Conservation (phyloP, 2,329 filamentous ascomycete genomes). For the Aspergillus aculeatinus region DNA sequence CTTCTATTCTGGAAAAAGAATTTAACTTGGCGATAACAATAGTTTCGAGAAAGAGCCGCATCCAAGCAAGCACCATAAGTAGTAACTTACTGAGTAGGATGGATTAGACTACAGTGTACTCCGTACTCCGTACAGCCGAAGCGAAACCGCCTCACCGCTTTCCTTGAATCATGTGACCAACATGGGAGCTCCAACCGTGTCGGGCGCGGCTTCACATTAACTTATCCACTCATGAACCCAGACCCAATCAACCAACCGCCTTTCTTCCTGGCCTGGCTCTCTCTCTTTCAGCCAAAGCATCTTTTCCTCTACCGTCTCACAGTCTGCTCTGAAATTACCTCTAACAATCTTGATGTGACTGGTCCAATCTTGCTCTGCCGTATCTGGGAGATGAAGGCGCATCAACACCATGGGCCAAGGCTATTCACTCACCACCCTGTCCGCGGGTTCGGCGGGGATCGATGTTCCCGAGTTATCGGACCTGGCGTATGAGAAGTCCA, state of each 20-base stretch:
- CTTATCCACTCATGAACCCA: background rate
- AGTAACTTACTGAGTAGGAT: too few relatives aligned
- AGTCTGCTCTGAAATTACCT: background rate
- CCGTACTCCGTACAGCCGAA: background rate
- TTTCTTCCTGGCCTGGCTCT: background rate
- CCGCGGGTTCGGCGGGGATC: conserved; percentile 87
- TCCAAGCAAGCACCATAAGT: too few relatives aligned
- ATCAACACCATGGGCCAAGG: conserved; percentile 79
- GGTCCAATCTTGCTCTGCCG: background rate
- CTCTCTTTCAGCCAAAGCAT: background rate
- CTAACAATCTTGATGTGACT: background rate
- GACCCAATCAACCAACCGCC: background rate
- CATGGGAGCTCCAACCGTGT: background rate
- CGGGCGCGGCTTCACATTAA: background rate
- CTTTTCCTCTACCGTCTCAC: background rate
- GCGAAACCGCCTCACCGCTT: background rate
- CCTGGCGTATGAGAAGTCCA: conserved; percentile 84
- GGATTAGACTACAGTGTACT: too few relatives aligned
- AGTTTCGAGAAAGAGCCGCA: too few relatives aligned
- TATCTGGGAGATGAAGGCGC: conserved; percentile 30
- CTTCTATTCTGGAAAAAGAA: too few relatives aligned
- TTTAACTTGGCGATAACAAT: too few relatives aligned
- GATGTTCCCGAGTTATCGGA: conserved; percentile 91
- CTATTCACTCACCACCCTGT: conserved; percentile 89
- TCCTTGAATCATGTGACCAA: background rate